Percentiles rank a stretch among this genome's conserved stretches.
phyloP scores from a whole-genome alignment of 202 grass and related monocot species.

The Setaria italica region DNA sequence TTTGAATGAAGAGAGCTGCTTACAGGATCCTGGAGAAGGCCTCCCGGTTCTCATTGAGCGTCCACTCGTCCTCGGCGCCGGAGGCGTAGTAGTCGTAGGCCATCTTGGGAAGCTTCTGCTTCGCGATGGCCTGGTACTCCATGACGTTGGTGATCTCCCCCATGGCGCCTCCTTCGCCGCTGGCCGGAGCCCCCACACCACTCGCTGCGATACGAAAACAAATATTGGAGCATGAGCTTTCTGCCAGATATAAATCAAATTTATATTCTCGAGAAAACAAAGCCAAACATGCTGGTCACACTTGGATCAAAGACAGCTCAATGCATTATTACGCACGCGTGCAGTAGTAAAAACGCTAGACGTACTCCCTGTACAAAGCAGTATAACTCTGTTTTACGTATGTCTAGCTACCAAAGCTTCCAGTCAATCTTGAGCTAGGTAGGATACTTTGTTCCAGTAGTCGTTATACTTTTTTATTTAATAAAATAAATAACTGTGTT shows the following conservation, averaged over 20 bases:
- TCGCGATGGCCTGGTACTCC: constrained; percentile 94
- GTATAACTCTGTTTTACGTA: neutral
- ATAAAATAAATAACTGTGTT: neutral
- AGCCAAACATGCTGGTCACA: neutral
- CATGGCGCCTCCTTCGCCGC: constrained; percentile 29
- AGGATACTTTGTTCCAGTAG: neutral
- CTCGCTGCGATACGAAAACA: neutral
- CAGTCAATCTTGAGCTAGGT: neutral
- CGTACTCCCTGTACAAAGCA: neutral
- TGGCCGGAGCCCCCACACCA: neutral
- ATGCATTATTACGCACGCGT: neutral
- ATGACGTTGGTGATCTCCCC: constrained; percentile 91
- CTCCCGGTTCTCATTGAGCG: constrained; percentile 87
- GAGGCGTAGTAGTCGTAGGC: constrained; percentile 93
- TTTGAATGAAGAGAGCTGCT: neutral
- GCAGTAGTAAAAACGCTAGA: neutral
- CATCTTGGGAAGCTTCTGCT: constrained; percentile 96
- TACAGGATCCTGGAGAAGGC: constrained; percentile 93
- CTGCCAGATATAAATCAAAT: neutral
- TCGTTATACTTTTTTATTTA: neutral
- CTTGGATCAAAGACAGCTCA: neutral
- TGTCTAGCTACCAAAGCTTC: neutral
- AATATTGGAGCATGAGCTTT: neutral
- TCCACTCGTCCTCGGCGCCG: constrained; percentile 93
- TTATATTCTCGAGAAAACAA: too few species aligned